Percentiles rank a stretch among this genome's conserved stretches.
Conservation (phyloP, 2,329 filamentous ascomycete genomes). For the Cladophialophora carrionii region DNA sequence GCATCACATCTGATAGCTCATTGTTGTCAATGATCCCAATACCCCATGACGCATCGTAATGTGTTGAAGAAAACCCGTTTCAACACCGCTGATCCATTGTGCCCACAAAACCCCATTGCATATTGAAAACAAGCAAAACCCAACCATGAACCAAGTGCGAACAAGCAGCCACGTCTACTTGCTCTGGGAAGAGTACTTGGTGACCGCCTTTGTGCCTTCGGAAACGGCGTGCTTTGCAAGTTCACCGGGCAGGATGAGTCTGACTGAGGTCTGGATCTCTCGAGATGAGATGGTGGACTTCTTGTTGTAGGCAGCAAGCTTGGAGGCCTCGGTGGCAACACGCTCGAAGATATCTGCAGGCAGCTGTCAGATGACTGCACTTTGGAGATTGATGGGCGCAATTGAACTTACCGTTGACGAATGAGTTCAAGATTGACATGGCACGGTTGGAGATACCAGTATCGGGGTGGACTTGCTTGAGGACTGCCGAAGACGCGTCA, state of each 20-base stretch:
- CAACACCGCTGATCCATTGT: constrained; percentile 46
- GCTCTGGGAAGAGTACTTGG: constrained; percentile 99
- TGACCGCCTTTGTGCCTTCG: constrained; percentile 99
- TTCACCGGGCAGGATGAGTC: constrained; percentile 96
- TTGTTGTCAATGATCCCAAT: constrained; percentile 30
- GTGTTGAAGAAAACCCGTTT: constrained; percentile 45
- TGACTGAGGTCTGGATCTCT: constrained; percentile 98
- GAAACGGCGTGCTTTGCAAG: constrained; percentile 99
- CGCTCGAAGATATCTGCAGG: constrained; percentile 95
- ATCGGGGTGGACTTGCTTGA: constrained; percentile 99
- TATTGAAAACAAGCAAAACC: constrained; percentile 43
- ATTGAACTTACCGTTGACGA: constrained; percentile 84
- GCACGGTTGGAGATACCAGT: constrained; percentile 99
- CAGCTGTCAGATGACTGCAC: constrained; percentile 15
- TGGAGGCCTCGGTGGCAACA: constrained; percentile 96
- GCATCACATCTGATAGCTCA: constrained; percentile 25
- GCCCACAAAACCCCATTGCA: constrained; percentile 45
- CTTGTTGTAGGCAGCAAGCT: constrained; percentile 99
- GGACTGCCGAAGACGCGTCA: constrained; percentile 65
- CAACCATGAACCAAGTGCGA: constrained; percentile 45
- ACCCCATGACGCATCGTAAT: constrained; percentile 38
- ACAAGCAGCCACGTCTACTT: constrained; percentile 69
- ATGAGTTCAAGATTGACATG: constrained; percentile 99
- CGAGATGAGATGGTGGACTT: constrained; percentile 99
- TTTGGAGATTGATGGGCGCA: constrained; percentile 19